Evolutionary conservation across 2,329 filamentous ascomycete species (phyloP).

Genomic region (Trichoderma pleuroti): DNA sequence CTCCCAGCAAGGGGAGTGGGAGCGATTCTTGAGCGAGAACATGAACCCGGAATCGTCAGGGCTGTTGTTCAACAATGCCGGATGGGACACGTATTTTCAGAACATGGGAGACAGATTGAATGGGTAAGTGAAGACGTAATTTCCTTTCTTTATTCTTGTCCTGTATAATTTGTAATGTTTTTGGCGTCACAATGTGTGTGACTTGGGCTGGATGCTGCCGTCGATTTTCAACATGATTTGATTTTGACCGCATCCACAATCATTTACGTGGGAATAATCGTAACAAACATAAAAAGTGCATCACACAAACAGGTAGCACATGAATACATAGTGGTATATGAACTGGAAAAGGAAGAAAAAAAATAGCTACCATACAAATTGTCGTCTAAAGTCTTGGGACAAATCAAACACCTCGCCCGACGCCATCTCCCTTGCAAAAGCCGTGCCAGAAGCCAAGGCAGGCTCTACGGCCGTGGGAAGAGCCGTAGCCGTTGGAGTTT

Average conservation of each 20-base stretch:
- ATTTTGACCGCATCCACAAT: not conserved
- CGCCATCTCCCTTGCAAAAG: not conserved
- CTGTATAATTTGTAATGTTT: not conserved
- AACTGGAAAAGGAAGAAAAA: not conserved
- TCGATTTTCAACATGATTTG: not conserved
- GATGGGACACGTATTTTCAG: slow-evolving; percentile 11
- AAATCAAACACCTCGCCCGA: slow-evolving; percentile 3
- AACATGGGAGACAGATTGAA: slow-evolving; percentile 7
- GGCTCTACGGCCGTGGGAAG: not conserved
- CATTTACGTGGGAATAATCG: not conserved
- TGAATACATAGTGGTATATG: not conserved
- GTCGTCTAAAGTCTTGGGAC: slow-evolving; percentile 13
- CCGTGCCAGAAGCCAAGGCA: not conserved
- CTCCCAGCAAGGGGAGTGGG: slow-evolving; percentile 12
- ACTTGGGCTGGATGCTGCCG: not conserved
- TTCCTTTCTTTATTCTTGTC: not conserved
- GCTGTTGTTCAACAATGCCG: slow-evolving; percentile 4
- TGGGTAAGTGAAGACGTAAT: not conserved
- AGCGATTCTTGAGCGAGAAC: slow-evolving; percentile 6
- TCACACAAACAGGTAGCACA: not conserved
- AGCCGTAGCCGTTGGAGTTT: not conserved
- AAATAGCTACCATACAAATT: slow-evolving; percentile 10
- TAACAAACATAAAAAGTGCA: not conserved
- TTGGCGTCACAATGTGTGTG: not conserved
- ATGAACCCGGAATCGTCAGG: slow-evolving; percentile 12